phyloP scores from a whole-genome alignment of 768 basidiomycete genomes.

The Strobilomyces confusus region DNA sequence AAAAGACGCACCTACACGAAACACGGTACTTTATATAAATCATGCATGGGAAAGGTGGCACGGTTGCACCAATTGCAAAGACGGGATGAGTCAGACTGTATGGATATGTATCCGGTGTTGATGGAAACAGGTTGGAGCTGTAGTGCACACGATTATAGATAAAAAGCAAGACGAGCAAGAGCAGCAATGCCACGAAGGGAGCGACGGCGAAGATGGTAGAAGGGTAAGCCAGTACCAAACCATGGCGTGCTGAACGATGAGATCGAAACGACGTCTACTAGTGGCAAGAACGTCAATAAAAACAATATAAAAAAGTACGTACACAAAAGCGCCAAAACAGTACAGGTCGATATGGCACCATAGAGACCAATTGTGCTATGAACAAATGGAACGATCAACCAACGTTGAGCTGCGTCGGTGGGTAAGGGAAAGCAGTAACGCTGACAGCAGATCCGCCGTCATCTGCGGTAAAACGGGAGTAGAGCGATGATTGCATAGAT shows the following conservation, averaged over 20 bases:
- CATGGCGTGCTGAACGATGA: conserved; percentile 11
- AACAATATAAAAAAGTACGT: conserved; percentile 10
- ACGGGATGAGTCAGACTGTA: neutral
- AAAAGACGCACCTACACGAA: neutral
- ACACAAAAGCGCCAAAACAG: conserved; percentile 12
- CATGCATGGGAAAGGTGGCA: neutral
- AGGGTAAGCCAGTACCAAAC: conserved; percentile 14
- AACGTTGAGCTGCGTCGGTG: conserved; percentile 17
- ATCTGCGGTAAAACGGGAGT: conserved; percentile 27
- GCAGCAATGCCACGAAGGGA: conserved; percentile 13
- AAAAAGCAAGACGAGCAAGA: neutral
- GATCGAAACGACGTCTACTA: conserved; percentile 5
- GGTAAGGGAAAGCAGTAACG: conserved; percentile 30
- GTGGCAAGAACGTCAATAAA: conserved; percentile 1
- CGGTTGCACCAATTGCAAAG: neutral
- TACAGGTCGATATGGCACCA: conserved; percentile 6
- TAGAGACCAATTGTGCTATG: neutral
- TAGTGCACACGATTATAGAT: conserved; percentile 10
- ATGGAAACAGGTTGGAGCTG: conserved; percentile 1
- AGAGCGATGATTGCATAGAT: conserved; percentile 53
- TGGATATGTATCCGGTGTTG: neutral
- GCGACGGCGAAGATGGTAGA: conserved; percentile 2
- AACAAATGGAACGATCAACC: conserved; percentile 1
- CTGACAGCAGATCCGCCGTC: conserved; percentile 26
- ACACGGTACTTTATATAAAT: neutral